phyloP scores from a whole-genome alignment of 83 land plant genomes.

The Picea mariana region DNA sequence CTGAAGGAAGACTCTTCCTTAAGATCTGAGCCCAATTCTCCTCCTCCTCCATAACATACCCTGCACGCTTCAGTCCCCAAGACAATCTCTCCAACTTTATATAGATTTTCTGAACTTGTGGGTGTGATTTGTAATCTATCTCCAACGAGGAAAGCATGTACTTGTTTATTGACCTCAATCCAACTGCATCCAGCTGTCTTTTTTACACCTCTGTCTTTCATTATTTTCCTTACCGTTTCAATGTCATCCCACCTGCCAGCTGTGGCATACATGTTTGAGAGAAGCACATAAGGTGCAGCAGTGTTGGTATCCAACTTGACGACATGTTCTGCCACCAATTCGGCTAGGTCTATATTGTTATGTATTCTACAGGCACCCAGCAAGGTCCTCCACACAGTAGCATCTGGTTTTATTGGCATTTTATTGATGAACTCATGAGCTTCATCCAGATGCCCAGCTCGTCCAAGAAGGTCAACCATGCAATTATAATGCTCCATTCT shows the following conservation, averaged over 20 bases:
- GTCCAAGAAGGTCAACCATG: constrained; percentile 15
- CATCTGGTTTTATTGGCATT: constrained; percentile 7
- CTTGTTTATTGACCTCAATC: too few relatives aligned
- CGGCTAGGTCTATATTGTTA: not conserved
- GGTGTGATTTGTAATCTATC: constrained; percentile 6
- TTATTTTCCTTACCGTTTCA: not conserved
- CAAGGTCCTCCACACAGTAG: not conserved
- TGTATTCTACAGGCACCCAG: constrained; percentile 8
- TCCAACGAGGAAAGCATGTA: not conserved
- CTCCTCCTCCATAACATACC: not conserved
- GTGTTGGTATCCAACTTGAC: not conserved
- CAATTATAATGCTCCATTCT: not conserved
- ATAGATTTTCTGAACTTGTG: not conserved
- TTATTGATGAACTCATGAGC: not conserved
- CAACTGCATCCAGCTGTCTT: constrained; percentile 10
- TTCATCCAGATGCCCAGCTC: not conserved
- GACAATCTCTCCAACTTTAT: not conserved
- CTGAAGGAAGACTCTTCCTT: too few relatives aligned
- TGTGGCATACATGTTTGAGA: constrained; percentile 6
- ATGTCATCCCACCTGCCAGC: not conserved
- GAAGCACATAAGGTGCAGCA: not conserved
- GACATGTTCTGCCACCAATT: not conserved
- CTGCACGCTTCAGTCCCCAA: not conserved
- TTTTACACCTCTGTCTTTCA: constrained; percentile 9
- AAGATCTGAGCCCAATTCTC: not conserved